Evolutionary conservation across 2,329 filamentous ascomycete species (phyloP).

Genomic region (Sporothrix luriei): DNA sequence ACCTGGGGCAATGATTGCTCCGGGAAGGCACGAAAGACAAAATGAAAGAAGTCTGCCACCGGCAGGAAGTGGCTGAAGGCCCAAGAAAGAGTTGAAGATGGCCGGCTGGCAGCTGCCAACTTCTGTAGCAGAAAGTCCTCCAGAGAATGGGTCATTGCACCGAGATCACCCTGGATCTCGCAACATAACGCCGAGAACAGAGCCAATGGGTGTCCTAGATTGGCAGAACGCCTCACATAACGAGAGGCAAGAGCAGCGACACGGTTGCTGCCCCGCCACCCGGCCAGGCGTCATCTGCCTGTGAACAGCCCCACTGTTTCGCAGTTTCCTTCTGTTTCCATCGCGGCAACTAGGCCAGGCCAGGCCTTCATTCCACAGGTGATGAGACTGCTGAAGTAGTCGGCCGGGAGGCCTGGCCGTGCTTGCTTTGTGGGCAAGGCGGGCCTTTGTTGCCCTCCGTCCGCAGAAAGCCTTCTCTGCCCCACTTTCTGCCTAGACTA

Average conservation of each 20-base stretch:
- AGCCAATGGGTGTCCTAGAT: too few relatives aligned
- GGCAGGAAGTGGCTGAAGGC: not conserved
- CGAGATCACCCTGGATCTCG: not conserved
- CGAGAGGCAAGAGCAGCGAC: conserved; percentile 2
- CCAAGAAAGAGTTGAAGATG: not conserved
- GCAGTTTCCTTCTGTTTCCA: conserved; percentile 31
- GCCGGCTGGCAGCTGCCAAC: not conserved
- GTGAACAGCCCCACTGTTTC: conserved; percentile 16
- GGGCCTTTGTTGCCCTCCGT: not conserved
- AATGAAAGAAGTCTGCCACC: not conserved
- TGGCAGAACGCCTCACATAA: too few relatives aligned
- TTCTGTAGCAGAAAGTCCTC: not conserved
- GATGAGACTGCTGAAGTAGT: not conserved
- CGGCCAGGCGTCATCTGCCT: not conserved
- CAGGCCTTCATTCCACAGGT: not conserved
- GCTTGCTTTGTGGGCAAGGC: conserved; percentile 26
- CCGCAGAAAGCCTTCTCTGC: not conserved
- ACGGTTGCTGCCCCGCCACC: not conserved
- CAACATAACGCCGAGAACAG: too few relatives aligned
- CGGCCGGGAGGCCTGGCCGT: conserved; percentile 16
- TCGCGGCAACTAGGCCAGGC: conserved; percentile 12
- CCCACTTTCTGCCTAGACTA: not conserved
- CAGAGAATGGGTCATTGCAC: not conserved
- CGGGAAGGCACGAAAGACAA: conserved; percentile 5
- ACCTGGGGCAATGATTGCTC: not conserved